These are phyloP conservation scores for Colletotrichum sansevieriae DNA, from an alignment of 2,329 filamentous ascomycete species.

Conservation along the genomic window DNA sequence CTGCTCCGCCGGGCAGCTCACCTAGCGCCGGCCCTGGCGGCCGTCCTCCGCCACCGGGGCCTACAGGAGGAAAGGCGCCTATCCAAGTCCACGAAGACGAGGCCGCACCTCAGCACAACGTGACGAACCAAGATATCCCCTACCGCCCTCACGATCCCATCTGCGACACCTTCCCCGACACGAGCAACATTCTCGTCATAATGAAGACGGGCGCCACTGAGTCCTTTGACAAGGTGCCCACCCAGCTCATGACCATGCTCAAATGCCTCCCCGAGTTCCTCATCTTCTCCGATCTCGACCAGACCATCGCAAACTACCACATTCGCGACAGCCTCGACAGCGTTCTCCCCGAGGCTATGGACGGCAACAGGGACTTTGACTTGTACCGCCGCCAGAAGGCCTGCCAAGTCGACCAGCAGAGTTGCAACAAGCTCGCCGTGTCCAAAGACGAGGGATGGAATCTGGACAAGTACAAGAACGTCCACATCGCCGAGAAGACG, in stretches of 20 bases:
- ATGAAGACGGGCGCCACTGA: slow-evolving; percentile 72
- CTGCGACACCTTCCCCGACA: slow-evolving; percentile 58
- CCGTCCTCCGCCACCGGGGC: slow-evolving; percentile 9
- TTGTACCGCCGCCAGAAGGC: slow-evolving; percentile 60
- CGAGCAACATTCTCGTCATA: slow-evolving; percentile 61
- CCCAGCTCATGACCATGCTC: slow-evolving; percentile 66
- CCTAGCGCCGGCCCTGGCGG: slow-evolving; percentile 41
- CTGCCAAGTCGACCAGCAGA: slow-evolving; percentile 60
- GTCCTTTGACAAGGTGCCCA: slow-evolving; percentile 64
- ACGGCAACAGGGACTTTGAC: slow-evolving; percentile 64
- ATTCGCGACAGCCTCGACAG: slow-evolving; percentile 62
- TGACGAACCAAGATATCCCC: slow-evolving; percentile 36
- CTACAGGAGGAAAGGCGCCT: slow-evolving; percentile 3
- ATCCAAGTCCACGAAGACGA: slow-evolving; percentile 21
- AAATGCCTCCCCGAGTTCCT: slow-evolving; percentile 64
- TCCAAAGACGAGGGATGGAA: slow-evolving; percentile 60
- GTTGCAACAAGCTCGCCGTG: slow-evolving; percentile 54
- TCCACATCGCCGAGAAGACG: slow-evolving; percentile 69
- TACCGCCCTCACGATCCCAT: slow-evolving; percentile 46
- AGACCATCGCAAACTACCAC: slow-evolving; percentile 59
- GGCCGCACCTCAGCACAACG: slow-evolving; percentile 24
- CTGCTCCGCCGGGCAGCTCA: slow-evolving; percentile 12
- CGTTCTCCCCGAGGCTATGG: slow-evolving; percentile 57
- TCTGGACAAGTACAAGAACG: slow-evolving; percentile 73
- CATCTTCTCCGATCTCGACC: slow-evolving; percentile 70